Conservation (phyloP, 148 eudicot species). For the Rheum nobile region DNA sequence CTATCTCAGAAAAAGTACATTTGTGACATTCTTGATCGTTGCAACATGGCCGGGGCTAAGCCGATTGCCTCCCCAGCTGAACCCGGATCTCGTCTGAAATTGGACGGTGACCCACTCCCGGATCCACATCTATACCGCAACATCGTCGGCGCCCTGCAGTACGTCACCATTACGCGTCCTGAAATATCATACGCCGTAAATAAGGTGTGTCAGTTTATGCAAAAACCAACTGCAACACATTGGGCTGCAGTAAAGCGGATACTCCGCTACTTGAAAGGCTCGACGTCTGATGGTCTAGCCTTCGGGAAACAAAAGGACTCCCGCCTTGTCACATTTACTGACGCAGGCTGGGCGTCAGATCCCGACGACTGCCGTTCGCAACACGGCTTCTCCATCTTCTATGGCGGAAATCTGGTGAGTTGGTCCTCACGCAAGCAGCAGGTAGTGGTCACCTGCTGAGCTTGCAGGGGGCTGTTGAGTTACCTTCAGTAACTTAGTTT, state of each 20-base stretch:
- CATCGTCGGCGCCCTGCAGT: not conserved
- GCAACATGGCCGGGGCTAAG: not conserved
- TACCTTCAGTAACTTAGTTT: no score
- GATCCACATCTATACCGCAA: not conserved
- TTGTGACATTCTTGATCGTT: no score
- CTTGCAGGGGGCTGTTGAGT: no score
- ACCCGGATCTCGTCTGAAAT: not conserved
- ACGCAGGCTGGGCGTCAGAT: not conserved
- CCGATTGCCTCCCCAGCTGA: not conserved
- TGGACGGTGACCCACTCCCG: not conserved
- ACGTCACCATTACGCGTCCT: not conserved
- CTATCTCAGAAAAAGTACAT: no score
- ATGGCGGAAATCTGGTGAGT: not conserved
- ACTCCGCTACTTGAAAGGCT: not conserved
- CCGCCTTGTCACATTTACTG: not conserved
- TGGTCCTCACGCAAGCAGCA: not conserved
- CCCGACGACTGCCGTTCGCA: not conserved
- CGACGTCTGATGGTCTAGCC: not conserved
- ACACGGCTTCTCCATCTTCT: not conserved
- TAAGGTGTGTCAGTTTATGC: not conserved
- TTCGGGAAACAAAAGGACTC: not conserved
- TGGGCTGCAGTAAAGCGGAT: not conserved
- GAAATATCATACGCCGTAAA: not conserved
- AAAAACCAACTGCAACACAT: not conserved
- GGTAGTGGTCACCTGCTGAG: no score